Evolutionary conservation across 2,329 filamentous ascomycete species (phyloP), one percentile per base, ranked within the genome.

Genomic region (Colletotrichum chrysophilum): DNA sequence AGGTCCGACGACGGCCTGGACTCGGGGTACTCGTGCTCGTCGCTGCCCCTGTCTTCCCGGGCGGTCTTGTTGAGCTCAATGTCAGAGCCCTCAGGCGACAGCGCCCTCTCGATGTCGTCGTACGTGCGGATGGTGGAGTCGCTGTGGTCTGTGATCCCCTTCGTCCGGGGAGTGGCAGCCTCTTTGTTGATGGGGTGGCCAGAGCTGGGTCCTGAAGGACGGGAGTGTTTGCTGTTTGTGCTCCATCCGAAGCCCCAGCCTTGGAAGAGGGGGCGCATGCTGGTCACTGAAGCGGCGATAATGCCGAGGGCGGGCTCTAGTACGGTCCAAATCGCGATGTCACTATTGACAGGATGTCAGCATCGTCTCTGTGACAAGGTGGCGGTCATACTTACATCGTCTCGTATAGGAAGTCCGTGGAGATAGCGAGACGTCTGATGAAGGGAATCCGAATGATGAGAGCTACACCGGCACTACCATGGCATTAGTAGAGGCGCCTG

Each of bases 401-500:
- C 28, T 82, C 81, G 36, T 79, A 82, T 7, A 84, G 75, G 61
- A 83, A 84, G 32, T 80, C 78, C 4, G 78, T 52, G 3, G 79
- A 79, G 10, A 84, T 80, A 3, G 78, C 78, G 2, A 82, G 66
- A 2, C 78, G 79, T 18, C 77, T 80, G 36, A 85, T 74, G 55
- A 82, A 85, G 2, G 81, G 78, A 21, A 86, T 83, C 8, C 86
- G 85, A 13, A 86, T 77, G 7, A 87, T 79, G 16, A 87, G 80
- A 9, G 85, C 84, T 12, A 85, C 77, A 4, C 85, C 85, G 28
- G 85, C 85, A 58, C 85, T 86, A 56, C 7, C 3, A 10, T n/a
- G 24, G 24, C 75, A 6, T 79, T 71, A 43, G 64, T 30, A 36
- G 13, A 3, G 7, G 38, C 5, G 5, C n/a, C 5, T 1, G n/a